Evolutionary conservation across 2,329 filamentous ascomycete genomes (phyloP), one percentile per base, ranked within the genome.

Genomic region (Diplodia corticola): DNA sequence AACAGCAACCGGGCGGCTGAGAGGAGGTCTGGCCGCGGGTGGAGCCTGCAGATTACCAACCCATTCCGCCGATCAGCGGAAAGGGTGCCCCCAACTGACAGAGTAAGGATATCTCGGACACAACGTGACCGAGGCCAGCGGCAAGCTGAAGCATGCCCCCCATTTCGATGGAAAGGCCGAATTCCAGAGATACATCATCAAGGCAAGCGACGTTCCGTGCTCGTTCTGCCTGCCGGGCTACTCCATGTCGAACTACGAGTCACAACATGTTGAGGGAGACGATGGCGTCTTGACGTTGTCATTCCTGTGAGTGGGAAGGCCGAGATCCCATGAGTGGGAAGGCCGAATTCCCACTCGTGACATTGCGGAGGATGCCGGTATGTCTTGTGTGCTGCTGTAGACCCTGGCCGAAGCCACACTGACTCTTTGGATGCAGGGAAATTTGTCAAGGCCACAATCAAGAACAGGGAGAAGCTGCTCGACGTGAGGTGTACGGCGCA

Each of bases 401-500:
- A n/a, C n/a, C n/a, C n/a, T n/a, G n/a, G n/a, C n/a, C n/a, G n/a
- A 24, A 7, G 12, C 9, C 37, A 28, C 20, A 30, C 57, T 22
- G 10, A 24, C 15, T n/a, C 1, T 26, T 48, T 17, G 1, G 4
- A 4, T 17, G 12, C 50, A 65, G 28, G 57, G 17, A 63, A 65
- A 49, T 66, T 64, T n/a, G 61, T 67, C 44, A 78, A 64, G 13
- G 76, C 76, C 10, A 74, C 77, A 44, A 68, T 75, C 33, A 63
- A 63, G 33, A 44, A 69, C 12, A 74, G 75, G 67, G 76, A 78
- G 63, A 72, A 71, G 69, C 68, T 79, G 3, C 75, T 84, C 2
- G 81, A 81, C 53, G 79, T 80, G 70, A 73, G 10, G 76, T 85
- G 54, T 74, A 77, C 20, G 82, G 73, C 12, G 81, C 83, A 26